A percentile compares a stretch with the other conserved stretches of the same genome.
Conservation (phyloP, 495 filamentous ascomycete genomes). For the Neurospora sp. region DNA sequence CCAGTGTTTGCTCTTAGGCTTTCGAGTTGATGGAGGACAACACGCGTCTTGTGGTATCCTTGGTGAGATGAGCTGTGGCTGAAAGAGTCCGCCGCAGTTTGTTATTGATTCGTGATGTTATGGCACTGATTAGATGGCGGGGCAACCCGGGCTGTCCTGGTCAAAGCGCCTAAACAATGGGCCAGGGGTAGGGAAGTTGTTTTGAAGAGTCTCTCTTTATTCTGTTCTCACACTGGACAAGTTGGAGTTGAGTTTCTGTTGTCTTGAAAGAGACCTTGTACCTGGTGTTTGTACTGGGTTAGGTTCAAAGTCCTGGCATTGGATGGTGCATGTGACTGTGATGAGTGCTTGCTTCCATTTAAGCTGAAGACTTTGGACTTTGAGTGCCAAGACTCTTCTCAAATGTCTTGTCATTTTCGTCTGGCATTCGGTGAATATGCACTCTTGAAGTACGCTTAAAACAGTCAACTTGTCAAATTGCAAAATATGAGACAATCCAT, state of each 20-base stretch:
- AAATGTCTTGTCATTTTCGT: not conserved
- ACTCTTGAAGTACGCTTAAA: not conserved
- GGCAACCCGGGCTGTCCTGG: not conserved
- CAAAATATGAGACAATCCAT: not conserved
- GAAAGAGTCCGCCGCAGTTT: not conserved
- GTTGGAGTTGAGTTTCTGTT: not conserved
- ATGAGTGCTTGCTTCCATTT: not conserved
- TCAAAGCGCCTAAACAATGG: not conserved
- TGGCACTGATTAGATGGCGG: not conserved
- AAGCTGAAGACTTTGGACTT: not conserved
- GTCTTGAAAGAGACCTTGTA: not conserved
- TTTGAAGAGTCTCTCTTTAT: not conserved
- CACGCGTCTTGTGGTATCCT: not conserved
- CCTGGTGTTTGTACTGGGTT: not conserved
- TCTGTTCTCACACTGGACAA: not conserved
- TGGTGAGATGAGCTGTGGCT: not conserved
- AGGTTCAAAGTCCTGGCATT: not conserved
- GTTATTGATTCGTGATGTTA: not conserved
- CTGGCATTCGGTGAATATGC: not conserved
- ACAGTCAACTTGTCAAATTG: not conserved
- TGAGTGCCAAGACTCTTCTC: not conserved
- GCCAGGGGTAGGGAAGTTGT: not conserved
- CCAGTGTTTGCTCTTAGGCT: not conserved
- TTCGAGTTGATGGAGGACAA: not conserved
- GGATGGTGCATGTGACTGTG: not conserved